phyloP scores from a whole-genome alignment of 176 grass and related monocot species.

The Rhynchospora tenuis region DNA sequence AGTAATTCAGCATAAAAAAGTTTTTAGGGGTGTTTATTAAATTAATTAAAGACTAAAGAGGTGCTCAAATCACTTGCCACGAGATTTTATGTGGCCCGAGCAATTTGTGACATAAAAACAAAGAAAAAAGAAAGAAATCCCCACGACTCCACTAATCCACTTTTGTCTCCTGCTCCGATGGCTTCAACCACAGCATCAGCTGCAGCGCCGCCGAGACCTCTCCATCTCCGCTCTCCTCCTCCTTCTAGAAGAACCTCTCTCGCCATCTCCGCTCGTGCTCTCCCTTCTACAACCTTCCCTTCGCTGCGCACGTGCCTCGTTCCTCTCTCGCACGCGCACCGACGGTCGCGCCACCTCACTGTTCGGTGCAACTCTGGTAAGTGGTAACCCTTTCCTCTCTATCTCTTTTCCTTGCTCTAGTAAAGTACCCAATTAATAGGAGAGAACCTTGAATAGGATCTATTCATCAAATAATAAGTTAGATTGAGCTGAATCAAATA shows the following conservation, averaged over 20 bases:
- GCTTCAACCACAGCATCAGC: constrained; percentile 32
- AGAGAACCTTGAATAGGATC: background rate
- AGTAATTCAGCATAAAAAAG: no score
- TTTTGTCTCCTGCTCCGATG: no score
- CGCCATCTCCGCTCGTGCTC: background rate
- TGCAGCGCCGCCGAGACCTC: background rate
- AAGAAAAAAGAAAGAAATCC: background rate
- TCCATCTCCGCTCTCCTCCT: background rate
- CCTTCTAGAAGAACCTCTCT: background rate
- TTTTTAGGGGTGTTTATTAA: no score
- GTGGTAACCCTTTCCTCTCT: background rate
- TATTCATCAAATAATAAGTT: background rate
- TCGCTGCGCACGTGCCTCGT: constrained; percentile 9
- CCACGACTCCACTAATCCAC: no score
- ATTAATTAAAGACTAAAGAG: no score
- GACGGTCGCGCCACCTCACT: constrained; percentile 8
- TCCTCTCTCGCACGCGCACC: background rate
- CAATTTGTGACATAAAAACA: background rate
- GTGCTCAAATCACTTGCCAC: no score
- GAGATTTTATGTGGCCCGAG: background rate
- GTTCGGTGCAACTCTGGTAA: constrained; percentile 53
- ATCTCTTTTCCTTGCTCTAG: background rate
- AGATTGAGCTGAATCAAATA: background rate
- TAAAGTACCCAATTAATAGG: background rate
- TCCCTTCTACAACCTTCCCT: background rate